Evolutionary conservation across 1,139 yeast genomes (phyloP), one percentile per base, ranked within the genome.

Genomic region (Debaryomycetaceae sp.): DNA sequence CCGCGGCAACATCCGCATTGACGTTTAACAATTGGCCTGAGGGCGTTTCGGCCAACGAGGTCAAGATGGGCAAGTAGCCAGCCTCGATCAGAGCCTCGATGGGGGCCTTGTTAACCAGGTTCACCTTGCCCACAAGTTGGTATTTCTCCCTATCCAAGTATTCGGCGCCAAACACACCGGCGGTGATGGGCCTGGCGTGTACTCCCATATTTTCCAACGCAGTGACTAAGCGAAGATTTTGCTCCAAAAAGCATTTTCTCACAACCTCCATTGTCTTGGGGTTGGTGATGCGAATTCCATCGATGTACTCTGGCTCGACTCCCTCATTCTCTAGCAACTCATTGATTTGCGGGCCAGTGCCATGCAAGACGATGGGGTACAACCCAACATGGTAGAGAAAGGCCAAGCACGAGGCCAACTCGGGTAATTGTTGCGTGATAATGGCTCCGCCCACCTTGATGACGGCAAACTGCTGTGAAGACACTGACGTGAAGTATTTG

Each of bases 361-460:
- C 99, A 55, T 91, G 99, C 39, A 93, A 72, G 15, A 91, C 95
- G 41, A 91, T 86, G 14, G 99, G 99, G 51, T 89, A 91, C 43
- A 91, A 74, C 6, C 99, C 99, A 35, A 91, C 96, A 54, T 93
- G 99, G 65, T 91, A 91, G 45, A 91, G 69, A 58, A 91, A 91
- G 5, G 98, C 97, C 41, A 91, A 67, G 51, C 97, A 89, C 1
- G 96, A 85, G 0, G 98, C 98, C 46, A 91, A 68, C 58, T 91
- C 95, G 10, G 88, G 83, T 42, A 93, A 65, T 48, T 89, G 93
- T 49, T 91, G 95, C 30, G 97, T 89, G 54, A 91, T 91, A 49
- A 93, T 89, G 25, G 98, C 99, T 44, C 99, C 99, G 25, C 99
- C 99, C 24, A 91, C 98, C 60, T 91, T 91, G 61, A 91, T 91